A percentile compares a stretch with the other conserved stretches of the same genome.
These are phyloP conservation scores for Cladophialophora yegresii DNA, from an alignment of 2,329 filamentous ascomycete genomes.

Conservation along the genomic window DNA sequence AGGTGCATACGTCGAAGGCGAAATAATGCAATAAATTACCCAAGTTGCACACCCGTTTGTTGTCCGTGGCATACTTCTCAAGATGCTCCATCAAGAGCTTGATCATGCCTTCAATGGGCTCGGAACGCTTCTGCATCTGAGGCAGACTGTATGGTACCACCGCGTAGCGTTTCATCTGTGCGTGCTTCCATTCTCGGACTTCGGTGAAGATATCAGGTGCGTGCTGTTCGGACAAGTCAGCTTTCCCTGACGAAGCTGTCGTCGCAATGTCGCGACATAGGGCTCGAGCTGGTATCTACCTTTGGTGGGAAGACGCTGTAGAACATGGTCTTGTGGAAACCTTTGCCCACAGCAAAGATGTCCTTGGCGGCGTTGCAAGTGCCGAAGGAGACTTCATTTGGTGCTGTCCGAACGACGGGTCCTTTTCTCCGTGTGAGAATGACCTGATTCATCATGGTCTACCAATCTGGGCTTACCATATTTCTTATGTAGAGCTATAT, in stretches of 20 bases:
- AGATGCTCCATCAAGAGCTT: conserved; percentile 51
- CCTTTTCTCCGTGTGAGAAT: conserved; percentile 33
- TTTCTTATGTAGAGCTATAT: conserved; percentile 44
- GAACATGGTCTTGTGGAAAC: conserved; percentile 57
- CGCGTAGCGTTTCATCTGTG: conserved; percentile 55
- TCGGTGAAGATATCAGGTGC: conserved; percentile 62
- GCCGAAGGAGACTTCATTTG: conserved; percentile 52
- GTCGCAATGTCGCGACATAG: background rate
- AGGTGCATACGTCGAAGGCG: conserved; percentile 47
- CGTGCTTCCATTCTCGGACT: conserved; percentile 56
- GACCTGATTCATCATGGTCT: background rate
- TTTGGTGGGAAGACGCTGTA: conserved; percentile 58
- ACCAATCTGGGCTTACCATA: conserved; percentile 34
- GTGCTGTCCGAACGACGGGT: conserved; percentile 53
- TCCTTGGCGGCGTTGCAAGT: conserved; percentile 51
- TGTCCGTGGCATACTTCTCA: conserved; percentile 43
- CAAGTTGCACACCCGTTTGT: conserved; percentile 47
- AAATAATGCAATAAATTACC: conserved; percentile 46
- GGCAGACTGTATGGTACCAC: conserved; percentile 38
- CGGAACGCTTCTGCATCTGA: conserved; percentile 37
- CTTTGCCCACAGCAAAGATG: conserved; percentile 54
- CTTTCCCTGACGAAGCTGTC: background rate
- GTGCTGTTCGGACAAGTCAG: conserved; percentile 47
- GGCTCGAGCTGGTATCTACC: conserved; percentile 42
- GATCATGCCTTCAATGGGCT: conserved; percentile 42